These are phyloP conservation scores for Aspergillus coremiiformis DNA, from an alignment of 495 filamentous ascomycete genomes.

Conservation along the genomic window DNA sequence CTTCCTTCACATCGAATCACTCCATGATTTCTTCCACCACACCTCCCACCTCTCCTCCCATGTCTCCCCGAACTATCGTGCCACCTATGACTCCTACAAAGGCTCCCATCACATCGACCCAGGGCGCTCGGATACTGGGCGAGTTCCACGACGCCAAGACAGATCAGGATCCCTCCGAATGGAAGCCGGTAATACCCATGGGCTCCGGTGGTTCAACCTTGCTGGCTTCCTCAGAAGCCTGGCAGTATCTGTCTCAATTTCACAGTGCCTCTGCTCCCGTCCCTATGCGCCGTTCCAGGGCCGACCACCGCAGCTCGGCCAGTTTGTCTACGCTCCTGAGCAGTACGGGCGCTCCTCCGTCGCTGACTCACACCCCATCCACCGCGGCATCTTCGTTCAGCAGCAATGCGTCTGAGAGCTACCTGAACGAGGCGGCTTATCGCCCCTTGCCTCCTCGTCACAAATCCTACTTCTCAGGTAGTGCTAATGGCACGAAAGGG, in stretches of 20 bases:
- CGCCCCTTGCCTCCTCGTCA: constrained; percentile 38
- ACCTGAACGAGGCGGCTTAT: constrained; percentile 24
- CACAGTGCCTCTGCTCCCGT: constrained; percentile 25
- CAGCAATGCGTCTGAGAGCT: constrained; percentile 34
- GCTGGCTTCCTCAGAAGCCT: constrained; percentile 40
- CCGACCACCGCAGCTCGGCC: constrained; percentile 23
- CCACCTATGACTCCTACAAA: constrained; percentile 37
- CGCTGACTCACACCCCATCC: constrained; percentile 39
- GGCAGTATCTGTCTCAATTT: constrained; percentile 45
- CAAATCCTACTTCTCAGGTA: constrained; percentile 32
- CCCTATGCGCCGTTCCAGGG: constrained; percentile 21
- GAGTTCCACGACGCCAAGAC: constrained; percentile 33
- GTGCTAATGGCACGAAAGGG: constrained; percentile 29
- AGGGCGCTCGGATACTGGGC: constrained; percentile 36
- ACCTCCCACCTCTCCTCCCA: constrained; percentile 28
- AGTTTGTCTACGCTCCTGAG: constrained; percentile 32
- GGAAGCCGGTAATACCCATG: constrained; percentile 46
- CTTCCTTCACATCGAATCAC: constrained; percentile 27
- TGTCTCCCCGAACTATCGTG: constrained; percentile 38
- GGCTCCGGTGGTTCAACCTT: constrained; percentile 12
- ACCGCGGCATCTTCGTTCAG: constrained; percentile 37
- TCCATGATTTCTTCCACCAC: constrained; percentile 23
- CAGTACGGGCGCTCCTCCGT: constrained; percentile 20
- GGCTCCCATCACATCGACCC: constrained; percentile 20
- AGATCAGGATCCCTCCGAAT: constrained; percentile 52